Base-by-base conservation (phyloP, 2,329 filamentous ascomycete genomes). In the Cadophora sp. region DNA sequence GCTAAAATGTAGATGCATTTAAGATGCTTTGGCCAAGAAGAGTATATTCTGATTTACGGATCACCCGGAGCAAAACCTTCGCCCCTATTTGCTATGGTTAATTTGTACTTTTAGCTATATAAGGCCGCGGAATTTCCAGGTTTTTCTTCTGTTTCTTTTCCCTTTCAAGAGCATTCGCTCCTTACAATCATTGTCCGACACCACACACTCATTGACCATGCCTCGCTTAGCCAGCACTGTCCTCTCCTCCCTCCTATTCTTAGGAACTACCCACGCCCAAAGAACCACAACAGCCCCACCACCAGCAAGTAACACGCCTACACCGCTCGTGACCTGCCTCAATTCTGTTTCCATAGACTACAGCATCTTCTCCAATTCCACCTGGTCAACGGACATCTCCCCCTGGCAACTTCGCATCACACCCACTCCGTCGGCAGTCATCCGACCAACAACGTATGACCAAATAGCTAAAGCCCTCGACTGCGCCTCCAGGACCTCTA, bases 391-490 rank as follows among this genome's bases (percentile, higher is more conserved):
- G 1, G 51, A 56, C 26, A 64, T 64, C 37, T 40, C 62, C 19
- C 62, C 62, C 1, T 64, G 62, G 62, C 62, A 64, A 58, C 40
- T 64, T 22, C 62, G 62, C 22, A 64, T 64, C 62, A 56, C 3
- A 16, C 62, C 62, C n/a, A 29, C 37, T 6, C 62, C 62, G 40
- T 27, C 62, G 4, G 62, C 29, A 11, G 34, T 55, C 51, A 58
- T 64, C 62, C 43, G n/a, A 12, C 62, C 62, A 26, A 64, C 62
- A 4, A 64, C 22, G 12, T 27, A 58, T 16, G 22, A 14, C 1
- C 51, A 64, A 19, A 56, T 64, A 8, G 62, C 62, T 9, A 22
- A 22, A 8, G 50, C 29, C 1, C 62, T 64, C 62, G 5, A 12
- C 24, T 64, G 62, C 27, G 51, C 51, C 5, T 4, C 8, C 40